Evolutionary conservation across 2,329 filamentous ascomycete species (phyloP).

Genomic region (Beauveria scarabaeidicola): DNA sequence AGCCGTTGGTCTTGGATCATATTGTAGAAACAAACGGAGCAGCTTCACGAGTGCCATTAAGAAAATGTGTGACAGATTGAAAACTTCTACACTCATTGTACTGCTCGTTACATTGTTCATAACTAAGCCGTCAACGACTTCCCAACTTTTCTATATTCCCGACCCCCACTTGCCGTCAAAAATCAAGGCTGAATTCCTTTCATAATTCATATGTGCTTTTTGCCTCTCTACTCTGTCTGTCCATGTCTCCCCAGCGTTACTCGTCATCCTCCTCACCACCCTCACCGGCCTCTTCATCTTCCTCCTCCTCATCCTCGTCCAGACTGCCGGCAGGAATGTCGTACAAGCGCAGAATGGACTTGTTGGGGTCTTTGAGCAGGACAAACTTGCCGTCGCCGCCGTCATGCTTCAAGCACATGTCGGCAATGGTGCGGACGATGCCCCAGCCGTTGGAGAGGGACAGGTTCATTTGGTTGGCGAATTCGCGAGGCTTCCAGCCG

Average conservation of each 20-base stretch:
- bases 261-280: slow-evolving; percentile 30
- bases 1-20: neutral
- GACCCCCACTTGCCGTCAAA: neutral
- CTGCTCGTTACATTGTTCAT: slow-evolving; percentile 1
- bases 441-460: slow-evolving; percentile 97
- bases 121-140: slow-evolving; percentile 4
- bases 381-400: slow-evolving; percentile 73
- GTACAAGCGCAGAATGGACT: slow-evolving; percentile 87
- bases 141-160: slow-evolving; percentile 7
- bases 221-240: slow-evolving; percentile 13
- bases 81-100: slow-evolving; percentile 2
- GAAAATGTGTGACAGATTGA: neutral
- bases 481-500: slow-evolving; percentile 96
- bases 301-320: slow-evolving; percentile 79
- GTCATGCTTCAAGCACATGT: slow-evolving; percentile 65
- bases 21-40: neutral
- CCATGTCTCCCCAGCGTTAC: slow-evolving; percentile 13
- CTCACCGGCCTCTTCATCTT: slow-evolving; percentile 43
- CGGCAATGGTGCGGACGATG: slow-evolving; percentile 94
- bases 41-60: neutral
- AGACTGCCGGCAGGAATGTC: slow-evolving; percentile 81
- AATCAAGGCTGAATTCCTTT: slow-evolving; percentile 8
- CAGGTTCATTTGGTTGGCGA: slow-evolving; percentile 95
- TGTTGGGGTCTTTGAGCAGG: slow-evolving; percentile 87
- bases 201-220: slow-evolving; percentile 7